Percentiles rank a stretch among this genome's conserved stretches.
phyloP scores from a whole-genome alignment of 2,329 filamentous ascomycete genomes.

The Claviceps fusiformis region DNA sequence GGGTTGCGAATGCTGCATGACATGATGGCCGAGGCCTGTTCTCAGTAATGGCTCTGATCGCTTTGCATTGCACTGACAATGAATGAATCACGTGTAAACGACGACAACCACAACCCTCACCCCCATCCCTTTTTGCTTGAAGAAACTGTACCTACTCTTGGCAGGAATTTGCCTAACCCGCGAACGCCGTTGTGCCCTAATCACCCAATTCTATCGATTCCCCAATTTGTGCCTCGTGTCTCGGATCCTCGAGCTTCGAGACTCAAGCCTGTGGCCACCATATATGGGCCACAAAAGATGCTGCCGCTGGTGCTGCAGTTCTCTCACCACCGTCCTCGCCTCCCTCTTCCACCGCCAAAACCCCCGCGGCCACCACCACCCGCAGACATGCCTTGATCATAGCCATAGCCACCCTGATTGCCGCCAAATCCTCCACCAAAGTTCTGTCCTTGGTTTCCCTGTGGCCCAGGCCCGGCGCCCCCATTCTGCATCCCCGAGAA shows the following conservation, averaged over 20 bases:
- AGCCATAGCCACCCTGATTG: slow-evolving; percentile 37
- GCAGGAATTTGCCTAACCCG: background rate
- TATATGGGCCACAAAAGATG: background rate
- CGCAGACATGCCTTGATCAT: slow-evolving; percentile 33
- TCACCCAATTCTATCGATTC: background rate
- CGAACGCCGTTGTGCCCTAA: slow-evolving; percentile 1
- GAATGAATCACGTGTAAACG: too few species aligned
- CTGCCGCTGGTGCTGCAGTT: background rate
- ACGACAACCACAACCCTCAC: background rate
- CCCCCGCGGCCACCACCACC: slow-evolving; percentile 21
- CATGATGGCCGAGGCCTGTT: too few species aligned
- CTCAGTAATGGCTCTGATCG: too few species aligned
- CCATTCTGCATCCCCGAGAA: slow-evolving; percentile 42
- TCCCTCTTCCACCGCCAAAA: slow-evolving; percentile 18
- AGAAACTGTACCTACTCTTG: background rate
- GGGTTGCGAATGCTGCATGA: too few species aligned
- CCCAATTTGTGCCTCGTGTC: background rate
- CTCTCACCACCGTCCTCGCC: slow-evolving; percentile 15
- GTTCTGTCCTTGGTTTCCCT: slow-evolving; percentile 37
- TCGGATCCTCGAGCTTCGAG: background rate
- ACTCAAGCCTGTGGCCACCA: background rate
- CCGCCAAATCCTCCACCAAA: slow-evolving; percentile 40
- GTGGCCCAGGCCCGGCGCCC: slow-evolving; percentile 28
- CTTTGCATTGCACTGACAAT: too few species aligned
- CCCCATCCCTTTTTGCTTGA: background rate